Conservation (phyloP, 2,329 filamentous ascomycete species). For the Thielaviopsis euricoi region DNA sequence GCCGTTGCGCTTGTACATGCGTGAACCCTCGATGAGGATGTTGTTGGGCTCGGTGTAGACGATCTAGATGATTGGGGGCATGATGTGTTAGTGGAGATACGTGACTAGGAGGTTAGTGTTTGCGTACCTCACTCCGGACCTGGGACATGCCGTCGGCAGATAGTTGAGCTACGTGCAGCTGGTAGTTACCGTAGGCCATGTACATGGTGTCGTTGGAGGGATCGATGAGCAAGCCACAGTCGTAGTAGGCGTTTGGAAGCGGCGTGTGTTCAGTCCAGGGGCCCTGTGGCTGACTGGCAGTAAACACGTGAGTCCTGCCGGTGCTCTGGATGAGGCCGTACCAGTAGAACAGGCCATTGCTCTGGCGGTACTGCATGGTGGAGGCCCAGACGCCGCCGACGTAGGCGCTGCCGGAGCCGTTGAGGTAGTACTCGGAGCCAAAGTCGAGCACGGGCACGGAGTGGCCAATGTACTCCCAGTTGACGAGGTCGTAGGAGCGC, state of each 20-base stretch:
- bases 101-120: constrained; percentile 15
- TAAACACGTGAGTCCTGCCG: constrained; percentile 15
- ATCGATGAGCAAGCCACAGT: constrained; percentile 39
- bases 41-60: constrained; percentile 14
- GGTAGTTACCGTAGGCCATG: constrained; percentile 22
- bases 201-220: constrained; percentile 40
- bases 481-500: constrained; percentile 19
- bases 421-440: constrained; percentile 2
- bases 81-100: constrained; percentile 14
- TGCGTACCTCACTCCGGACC: constrained; percentile 17
- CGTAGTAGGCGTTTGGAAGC: constrained; percentile 27
- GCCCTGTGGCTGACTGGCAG: constrained; percentile 14
- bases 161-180: constrained; percentile 32
- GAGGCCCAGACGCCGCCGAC: constrained; percentile 8
- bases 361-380: constrained; percentile 8
- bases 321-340: constrained; percentile 14
- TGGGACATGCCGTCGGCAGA: constrained; percentile 23
- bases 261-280: constrained; percentile 17
- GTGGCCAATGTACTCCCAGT: constrained; percentile 18
- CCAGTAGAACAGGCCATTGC: constrained; percentile 12
- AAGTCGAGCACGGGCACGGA: not conserved
- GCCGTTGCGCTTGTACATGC: constrained; percentile 28
- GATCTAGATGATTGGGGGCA: constrained; percentile 7
- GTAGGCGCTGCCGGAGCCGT: constrained; percentile 11
- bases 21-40: constrained; percentile 19